Evolutionary conservation across 2,329 filamentous ascomycete genomes (phyloP).

Genomic region (Plenodomus lindquistii): DNA sequence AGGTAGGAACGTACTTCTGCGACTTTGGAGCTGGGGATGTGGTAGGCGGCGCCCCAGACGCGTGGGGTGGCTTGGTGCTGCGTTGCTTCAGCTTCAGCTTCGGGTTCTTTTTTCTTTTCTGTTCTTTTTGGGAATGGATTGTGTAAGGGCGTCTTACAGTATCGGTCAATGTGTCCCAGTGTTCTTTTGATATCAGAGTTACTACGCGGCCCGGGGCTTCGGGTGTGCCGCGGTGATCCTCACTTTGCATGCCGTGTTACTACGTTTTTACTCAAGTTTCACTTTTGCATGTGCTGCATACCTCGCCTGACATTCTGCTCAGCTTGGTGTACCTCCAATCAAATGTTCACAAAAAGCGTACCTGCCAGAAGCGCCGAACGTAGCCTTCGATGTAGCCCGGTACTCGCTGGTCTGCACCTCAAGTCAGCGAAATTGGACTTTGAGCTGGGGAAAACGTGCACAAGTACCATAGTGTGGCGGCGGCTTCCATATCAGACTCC

Average conservation of each 20-base stretch:
- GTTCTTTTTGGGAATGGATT: slow-evolving; percentile 9
- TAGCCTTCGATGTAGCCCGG: slow-evolving; percentile 93
- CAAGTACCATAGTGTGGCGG: slow-evolving; percentile 86
- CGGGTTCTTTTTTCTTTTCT: too few relatives aligned
- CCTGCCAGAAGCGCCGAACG: slow-evolving; percentile 97
- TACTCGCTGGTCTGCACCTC: slow-evolving; percentile 70
- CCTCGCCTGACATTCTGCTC: slow-evolving; percentile 38
- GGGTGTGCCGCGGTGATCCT: slow-evolving; percentile 93
- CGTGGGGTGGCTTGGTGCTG: slow-evolving; percentile 56
- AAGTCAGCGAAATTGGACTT: background rate
- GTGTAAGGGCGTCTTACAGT: slow-evolving; percentile 51
- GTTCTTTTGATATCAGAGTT: slow-evolving; percentile 82
- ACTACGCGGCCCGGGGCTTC: slow-evolving; percentile 87
- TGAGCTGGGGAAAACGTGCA: background rate
- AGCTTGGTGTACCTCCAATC: slow-evolving; percentile 13
- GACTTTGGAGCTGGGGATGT: slow-evolving; percentile 73
- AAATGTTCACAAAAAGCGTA: slow-evolving; percentile 54
- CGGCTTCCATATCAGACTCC: slow-evolving; percentile 97
- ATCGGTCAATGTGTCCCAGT: slow-evolving; percentile 76
- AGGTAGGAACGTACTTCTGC: slow-evolving; percentile 85
- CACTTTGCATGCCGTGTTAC: slow-evolving; percentile 54
- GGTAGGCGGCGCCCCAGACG: slow-evolving; percentile 93
- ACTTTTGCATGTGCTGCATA: slow-evolving; percentile 8
- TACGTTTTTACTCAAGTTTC: background rate
- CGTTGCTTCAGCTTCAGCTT: background rate